Base-by-base conservation (phyloP, 768 basidiomycete species). In the Mycena rosella region DNA sequence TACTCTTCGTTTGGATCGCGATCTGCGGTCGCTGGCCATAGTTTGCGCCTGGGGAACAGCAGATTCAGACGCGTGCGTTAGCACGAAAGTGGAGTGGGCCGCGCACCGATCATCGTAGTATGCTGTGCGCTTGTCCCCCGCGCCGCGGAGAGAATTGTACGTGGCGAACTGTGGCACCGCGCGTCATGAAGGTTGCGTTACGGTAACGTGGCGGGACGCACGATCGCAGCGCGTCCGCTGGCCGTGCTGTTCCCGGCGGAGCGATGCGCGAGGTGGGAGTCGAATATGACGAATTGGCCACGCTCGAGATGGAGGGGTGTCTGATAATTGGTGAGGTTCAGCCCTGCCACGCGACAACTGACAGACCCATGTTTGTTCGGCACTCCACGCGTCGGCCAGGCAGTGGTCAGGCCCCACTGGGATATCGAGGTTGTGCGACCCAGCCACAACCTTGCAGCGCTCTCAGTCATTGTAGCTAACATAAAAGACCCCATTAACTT, bases 201-300 rank as follows among this genome's bases (percentile, higher is more conserved):
- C 11, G 11, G 32, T 34, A 34, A 34, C 5, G 1, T n/a, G 20
- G 11, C 14, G n/a, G 24, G n/a, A 48, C 66, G 32, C 40, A 71
- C 70, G 8, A 72, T 72, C 10, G 67, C 70, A 29, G 70, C 70
- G 34, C 70, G 67, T 1, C 70, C 70, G 3, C 59, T 61, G 24
- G 56, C 52, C 10, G 67, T 65, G 2, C 51, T 34, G 22, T 72
- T 72, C 7, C 44, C 44, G 13, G 42, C 70, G 20, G 70, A 66
- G n/a, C 70, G 67, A 40, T 72, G 70, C 10, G 70, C 67, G n/a
- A 72, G 67, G 40, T 72, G 60, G 11, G 67, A 65, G 47, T 68
- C 63, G 29, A 72, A 72, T 14, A 72, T 22, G 17, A 72, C 63
- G 36, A 66, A 61, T 38, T 72, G 63, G 1, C 70, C 67, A 32